Evolutionary conservation across 2,329 filamentous ascomycete species (phyloP).

Genomic region (Trematosphaeria pertusa): DNA sequence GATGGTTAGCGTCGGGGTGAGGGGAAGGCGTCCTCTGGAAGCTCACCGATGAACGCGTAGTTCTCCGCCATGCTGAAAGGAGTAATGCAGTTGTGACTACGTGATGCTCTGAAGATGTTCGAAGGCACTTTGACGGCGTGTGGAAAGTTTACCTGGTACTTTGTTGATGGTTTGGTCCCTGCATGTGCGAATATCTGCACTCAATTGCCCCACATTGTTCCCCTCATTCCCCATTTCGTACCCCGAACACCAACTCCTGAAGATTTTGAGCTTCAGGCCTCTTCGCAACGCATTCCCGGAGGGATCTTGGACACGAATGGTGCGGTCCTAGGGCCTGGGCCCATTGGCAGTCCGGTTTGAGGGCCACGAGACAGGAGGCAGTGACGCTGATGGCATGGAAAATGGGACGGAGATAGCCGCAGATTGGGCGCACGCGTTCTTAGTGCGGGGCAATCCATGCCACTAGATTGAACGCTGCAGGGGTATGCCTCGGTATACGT

Average conservation of each 20-base stretch:
- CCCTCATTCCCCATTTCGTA: slow-evolving; percentile 31
- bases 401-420: too few species aligned
- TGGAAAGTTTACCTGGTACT: too few species aligned
- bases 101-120: too few species aligned
- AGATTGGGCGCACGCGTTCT: not conserved
- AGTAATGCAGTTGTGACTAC: too few species aligned
- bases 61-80: slow-evolving; percentile 34
- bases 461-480: not conserved
- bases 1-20: slow-evolving; percentile 1
- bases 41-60: slow-evolving; percentile 39
- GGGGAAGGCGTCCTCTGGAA: not conserved
- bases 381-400: too few species aligned
- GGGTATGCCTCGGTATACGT: slow-evolving; percentile 1
- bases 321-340: too few species aligned
- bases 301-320: not conserved
- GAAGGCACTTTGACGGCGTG: too few species aligned
- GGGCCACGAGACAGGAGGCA: too few species aligned
- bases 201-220: slow-evolving; percentile 37
- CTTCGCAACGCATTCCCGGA: not conserved
- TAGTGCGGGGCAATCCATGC: not conserved
- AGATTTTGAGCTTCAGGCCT: too few species aligned
- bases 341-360: too few species aligned
- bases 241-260: slow-evolving; percentile 27
- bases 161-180: too few species aligned
- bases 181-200: slow-evolving; percentile 9